phyloP scores from a whole-genome alignment of 352 stramenopile species.

The Saprolegnia parasitica region DNA sequence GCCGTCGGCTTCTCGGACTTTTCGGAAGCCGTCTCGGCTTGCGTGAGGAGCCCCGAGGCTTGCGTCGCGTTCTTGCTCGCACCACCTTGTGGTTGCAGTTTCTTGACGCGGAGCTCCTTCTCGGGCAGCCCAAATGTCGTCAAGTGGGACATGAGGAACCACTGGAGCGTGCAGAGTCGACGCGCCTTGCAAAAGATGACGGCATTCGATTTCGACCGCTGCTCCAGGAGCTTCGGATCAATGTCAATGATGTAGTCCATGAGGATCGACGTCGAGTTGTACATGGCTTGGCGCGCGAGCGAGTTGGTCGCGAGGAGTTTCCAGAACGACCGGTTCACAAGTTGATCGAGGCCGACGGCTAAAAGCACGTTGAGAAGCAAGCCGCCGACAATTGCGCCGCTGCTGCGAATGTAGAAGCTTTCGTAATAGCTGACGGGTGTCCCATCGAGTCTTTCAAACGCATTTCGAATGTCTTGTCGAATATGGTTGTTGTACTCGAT shows the following conservation, averaged over 20 bases:
- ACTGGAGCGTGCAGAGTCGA: constrained; percentile 22
- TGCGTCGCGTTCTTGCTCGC: no score
- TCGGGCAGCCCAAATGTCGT: constrained; percentile 14
- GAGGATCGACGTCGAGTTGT: background rate
- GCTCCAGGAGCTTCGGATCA: background rate
- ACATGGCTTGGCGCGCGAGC: constrained; percentile 16
- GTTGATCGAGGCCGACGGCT: background rate
- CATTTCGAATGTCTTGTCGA: constrained; percentile 1
- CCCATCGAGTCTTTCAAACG: constrained; percentile 2
- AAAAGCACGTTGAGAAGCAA: background rate
- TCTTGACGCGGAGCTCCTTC: constrained; percentile 12
- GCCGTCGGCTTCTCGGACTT: no score
- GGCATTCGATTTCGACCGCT: no score
- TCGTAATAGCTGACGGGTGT: background rate
- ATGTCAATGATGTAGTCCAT: constrained; percentile 6
- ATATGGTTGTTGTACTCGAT: constrained; percentile 22
- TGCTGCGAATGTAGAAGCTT: constrained; percentile 17
- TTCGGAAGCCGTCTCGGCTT: no score
- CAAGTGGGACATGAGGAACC: constrained; percentile 27
- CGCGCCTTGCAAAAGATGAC: constrained; percentile 16
- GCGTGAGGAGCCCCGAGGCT: no score
- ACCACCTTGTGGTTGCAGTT: no score
- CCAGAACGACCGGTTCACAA: background rate
- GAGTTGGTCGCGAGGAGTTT: no score
- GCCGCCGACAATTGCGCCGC: no score